Conservation (phyloP, 768 basidiomycete genomes). For the Tricholoma furcatifolium region DNA sequence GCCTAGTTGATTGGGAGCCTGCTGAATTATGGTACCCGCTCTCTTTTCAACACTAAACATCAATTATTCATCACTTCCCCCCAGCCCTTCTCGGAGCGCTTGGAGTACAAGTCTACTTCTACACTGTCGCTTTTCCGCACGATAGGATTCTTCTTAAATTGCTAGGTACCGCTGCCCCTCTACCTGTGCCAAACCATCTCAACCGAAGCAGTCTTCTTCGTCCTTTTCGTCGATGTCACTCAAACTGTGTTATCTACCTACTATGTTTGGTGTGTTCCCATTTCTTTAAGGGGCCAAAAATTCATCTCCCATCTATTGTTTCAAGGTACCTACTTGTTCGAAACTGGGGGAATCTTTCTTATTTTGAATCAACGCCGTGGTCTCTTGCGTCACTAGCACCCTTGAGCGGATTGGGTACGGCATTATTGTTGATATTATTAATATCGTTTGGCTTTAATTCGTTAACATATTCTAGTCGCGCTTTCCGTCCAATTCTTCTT, state of each 20-base stretch:
- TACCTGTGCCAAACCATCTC: neutral
- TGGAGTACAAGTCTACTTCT: conserved; percentile 1
- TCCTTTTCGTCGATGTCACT: neutral
- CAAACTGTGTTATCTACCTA: neutral
- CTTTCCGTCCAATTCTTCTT: neutral
- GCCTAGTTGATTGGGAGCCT: neutral
- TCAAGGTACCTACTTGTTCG: no score
- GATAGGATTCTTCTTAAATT: neutral
- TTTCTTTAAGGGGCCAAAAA: no score
- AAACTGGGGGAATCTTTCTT: neutral
- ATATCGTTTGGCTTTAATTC: no score
- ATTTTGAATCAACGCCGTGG: neutral
- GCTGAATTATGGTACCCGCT: neutral
- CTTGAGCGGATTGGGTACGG: neutral
- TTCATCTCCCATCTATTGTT: no score
- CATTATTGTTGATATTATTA: neutral
- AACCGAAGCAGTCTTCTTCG: neutral
- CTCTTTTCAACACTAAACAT: neutral
- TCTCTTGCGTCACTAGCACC: neutral
- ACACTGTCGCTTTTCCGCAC: neutral
- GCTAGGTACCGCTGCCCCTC: neutral
- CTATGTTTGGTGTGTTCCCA: neutral
- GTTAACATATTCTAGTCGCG: neutral
- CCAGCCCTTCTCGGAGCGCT: neutral
- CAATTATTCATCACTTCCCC: neutral